Conservation (phyloP, 345 rosid genomes). For the Nasturtium officinale region DNA sequence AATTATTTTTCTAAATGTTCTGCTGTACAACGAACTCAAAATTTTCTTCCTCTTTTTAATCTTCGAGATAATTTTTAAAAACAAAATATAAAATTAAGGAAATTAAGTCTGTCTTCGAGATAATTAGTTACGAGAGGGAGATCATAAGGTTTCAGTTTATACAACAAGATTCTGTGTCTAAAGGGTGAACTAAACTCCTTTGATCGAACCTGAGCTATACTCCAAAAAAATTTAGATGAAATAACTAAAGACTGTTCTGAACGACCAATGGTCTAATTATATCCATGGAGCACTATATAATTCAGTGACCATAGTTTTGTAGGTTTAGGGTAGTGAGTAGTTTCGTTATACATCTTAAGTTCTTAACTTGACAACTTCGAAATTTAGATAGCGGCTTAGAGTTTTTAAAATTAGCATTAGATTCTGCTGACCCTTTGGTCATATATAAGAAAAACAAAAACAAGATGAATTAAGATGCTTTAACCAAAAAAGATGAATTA, state of each 20-base stretch:
- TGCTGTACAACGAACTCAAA: not conserved
- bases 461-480: not conserved
- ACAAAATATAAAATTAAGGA: no score
- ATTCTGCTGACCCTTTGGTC: not conserved
- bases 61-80: no score
- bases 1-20: no score
- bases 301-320: not conserved
- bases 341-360: not conserved
- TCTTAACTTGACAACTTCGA: not conserved
- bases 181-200: not conserved
- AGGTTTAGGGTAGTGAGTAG: not conserved
- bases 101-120: no score
- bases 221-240: not conserved
- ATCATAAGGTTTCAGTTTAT: not conserved
- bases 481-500: no score
- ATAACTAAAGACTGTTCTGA: not conserved
- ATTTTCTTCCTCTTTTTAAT: not conserved
- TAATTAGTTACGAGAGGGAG: not conserved
- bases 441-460: not conserved
- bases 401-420: not conserved
- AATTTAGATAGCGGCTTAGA: not conserved
- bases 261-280: no score
- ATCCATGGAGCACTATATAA: no score
- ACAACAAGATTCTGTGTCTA: not conserved
- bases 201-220: not conserved